phyloP scores from a whole-genome alignment of 1,284 basidiomycete genomes.

The Apiotrichum montevideense region DNA sequence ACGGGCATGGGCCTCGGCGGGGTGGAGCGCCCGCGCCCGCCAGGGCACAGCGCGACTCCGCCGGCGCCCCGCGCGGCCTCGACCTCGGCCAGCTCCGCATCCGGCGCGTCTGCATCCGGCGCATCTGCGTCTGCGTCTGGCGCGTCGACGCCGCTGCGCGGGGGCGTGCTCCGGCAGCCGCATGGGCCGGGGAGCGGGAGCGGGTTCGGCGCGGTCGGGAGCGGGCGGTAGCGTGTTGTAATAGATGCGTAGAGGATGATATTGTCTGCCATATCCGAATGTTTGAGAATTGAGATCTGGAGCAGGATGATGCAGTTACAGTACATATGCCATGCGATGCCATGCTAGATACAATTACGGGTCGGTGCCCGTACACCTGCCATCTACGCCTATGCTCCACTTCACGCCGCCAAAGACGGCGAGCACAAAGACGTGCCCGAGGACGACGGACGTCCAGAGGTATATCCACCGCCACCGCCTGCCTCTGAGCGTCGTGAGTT shows the following conservation, averaged over 20 bases:
- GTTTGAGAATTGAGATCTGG: too few species aligned
- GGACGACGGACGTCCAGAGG: constrained; percentile 60
- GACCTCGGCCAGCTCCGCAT: too few species aligned
- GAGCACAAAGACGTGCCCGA: constrained; percentile 66
- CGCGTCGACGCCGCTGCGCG: background rate
- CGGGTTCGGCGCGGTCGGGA: constrained; percentile 3
- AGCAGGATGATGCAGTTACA: background rate
- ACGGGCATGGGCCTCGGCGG: too few species aligned
- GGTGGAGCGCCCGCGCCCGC: background rate
- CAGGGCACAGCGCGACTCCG: background rate
- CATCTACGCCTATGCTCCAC: constrained; percentile 50
- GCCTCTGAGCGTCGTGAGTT: constrained; percentile 59
- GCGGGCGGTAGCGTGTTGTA: background rate
- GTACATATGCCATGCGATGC: background rate
- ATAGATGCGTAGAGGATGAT: background rate
- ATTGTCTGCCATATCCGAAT: too few species aligned
- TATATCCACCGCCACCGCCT: constrained; percentile 56
- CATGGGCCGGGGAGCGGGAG: constrained; percentile 7
- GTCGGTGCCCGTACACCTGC: constrained; percentile 13
- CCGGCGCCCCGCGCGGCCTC: too few species aligned
- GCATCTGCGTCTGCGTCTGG: too few species aligned
- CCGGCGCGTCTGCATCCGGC: too few species aligned
- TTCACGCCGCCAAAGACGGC: constrained; percentile 68
- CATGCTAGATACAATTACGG: background rate
- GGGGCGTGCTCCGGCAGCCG: constrained; percentile 14